A percentile compares a stretch with the other conserved stretches of the same genome.
Evolutionary conservation across 306 rosid genomes (phyloP).

Genomic region (Prosopis cineraria): DNA sequence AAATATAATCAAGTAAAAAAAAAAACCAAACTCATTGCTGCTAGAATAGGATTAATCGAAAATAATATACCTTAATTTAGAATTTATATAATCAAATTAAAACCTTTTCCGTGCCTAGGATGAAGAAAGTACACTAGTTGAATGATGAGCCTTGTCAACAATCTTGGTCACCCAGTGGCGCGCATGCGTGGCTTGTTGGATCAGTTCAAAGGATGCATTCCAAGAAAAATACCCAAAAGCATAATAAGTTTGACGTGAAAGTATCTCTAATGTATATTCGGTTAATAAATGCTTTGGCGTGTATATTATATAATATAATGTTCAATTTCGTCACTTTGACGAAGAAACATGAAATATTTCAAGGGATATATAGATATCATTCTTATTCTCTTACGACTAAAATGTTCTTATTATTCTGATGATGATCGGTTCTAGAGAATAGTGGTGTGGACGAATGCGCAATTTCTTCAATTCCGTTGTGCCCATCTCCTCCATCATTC

Average conservation of each 20-base stretch:
- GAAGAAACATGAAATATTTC: background rate
- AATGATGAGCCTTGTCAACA: background rate
- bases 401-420: background rate
- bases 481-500: constrained; percentile 20
- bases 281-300: background rate
- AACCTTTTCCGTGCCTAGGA: background rate
- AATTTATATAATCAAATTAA: background rate
- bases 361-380: no score
- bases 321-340: background rate
- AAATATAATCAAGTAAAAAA: no score
- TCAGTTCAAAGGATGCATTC: background rate
- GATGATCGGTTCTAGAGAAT: background rate
- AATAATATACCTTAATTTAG: no score
- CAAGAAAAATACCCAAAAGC: no score
- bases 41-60: no score
- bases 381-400: no score
- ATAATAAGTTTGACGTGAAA: background rate
- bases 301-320: background rate
- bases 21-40: background rate
- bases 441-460: background rate
- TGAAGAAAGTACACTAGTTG: background rate
- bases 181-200: background rate
- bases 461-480: background rate
- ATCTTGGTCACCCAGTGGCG: no score
- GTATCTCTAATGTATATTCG: background rate